Evolutionary conservation across 1,284 basidiomycete genomes (phyloP).

Genomic region (Rhodotorula sp.): DNA sequence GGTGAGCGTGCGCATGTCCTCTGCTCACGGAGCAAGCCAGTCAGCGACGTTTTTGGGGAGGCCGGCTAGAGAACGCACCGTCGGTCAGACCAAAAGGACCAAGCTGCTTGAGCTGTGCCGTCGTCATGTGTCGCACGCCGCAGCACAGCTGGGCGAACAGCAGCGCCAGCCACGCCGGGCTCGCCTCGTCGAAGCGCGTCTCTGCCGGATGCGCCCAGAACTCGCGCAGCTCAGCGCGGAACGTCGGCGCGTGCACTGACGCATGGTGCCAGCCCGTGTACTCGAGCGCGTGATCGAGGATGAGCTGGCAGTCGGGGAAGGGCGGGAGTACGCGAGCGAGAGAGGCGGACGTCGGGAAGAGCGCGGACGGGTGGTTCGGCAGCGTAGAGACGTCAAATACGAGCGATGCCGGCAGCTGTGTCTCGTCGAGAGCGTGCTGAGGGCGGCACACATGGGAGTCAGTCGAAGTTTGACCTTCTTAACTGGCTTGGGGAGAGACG

Average conservation of each 20-base stretch:
- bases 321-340: conserved; percentile 14
- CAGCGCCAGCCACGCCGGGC: conserved; percentile 32
- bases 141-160: conserved; percentile 32
- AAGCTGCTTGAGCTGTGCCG: conserved; percentile 3
- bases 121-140: conserved; percentile 33
- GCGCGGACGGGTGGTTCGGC: neutral
- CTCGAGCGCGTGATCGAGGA: conserved; percentile 28
- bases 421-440: neutral
- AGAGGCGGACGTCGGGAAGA: conserved; percentile 4
- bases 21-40: neutral
- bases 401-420: neutral
- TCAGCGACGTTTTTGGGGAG: too few species aligned
- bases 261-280: conserved; percentile 32
- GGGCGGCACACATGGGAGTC: neutral
- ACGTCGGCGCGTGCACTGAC: conserved; percentile 23
- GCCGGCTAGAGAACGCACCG: neutral
- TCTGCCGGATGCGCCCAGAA: conserved; percentile 19
- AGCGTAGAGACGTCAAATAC: neutral
- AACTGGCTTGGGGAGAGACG: neutral
- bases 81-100: conserved; percentile 3
- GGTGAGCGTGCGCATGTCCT: conserved; percentile 3
- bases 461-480: neutral
- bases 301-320: conserved; percentile 9
- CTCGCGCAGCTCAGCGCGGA: conserved; percentile 31
- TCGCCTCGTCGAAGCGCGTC: conserved; percentile 8